These are phyloP conservation scores for Kazachstania sp. DNA, from an alignment of 1,139 yeast genomes.

Conservation along the genomic window DNA sequence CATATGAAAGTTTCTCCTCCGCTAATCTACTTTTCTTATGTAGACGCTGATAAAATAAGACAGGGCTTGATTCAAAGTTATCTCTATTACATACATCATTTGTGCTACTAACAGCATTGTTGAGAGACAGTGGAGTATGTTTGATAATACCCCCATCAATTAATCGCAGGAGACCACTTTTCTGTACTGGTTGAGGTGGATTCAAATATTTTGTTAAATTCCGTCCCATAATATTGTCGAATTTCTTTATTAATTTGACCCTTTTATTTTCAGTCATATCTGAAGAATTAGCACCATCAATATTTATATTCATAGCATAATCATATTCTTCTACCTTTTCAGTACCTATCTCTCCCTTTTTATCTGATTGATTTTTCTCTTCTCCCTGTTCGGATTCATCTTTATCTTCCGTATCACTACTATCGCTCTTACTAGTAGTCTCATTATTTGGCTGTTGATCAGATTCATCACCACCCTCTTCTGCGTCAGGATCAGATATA, in stretches of 20 bases:
- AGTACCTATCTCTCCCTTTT: too few species aligned
- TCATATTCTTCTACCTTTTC: not conserved
- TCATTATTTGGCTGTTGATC: not conserved
- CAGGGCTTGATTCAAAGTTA: conserved; percentile 22
- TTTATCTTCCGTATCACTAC: not conserved
- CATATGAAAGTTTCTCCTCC: conserved; percentile 11
- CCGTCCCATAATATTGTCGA: not conserved
- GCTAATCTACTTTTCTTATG: conserved; percentile 20
- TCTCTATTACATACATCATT: conserved; percentile 22
- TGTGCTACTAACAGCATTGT: conserved; percentile 17
- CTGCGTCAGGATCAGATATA: not conserved
- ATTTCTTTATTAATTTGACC: not conserved
- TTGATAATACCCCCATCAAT: conserved; percentile 16
- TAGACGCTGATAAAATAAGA: conserved; percentile 19
- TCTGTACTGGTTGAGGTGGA: not conserved
- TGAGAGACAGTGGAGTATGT: conserved; percentile 15
- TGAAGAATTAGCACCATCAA: not conserved
- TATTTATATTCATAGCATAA: not conserved
- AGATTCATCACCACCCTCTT: not conserved
- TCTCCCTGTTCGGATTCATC: not conserved
- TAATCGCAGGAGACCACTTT: conserved; percentile 7
- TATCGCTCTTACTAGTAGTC: not conserved
- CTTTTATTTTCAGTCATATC: not conserved
- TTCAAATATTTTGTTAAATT: not conserved
- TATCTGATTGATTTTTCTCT: not conserved